Evolutionary conservation across 2,329 filamentous ascomycete genomes (phyloP).

Genomic region (Paraphaeosphaeria minitans): DNA sequence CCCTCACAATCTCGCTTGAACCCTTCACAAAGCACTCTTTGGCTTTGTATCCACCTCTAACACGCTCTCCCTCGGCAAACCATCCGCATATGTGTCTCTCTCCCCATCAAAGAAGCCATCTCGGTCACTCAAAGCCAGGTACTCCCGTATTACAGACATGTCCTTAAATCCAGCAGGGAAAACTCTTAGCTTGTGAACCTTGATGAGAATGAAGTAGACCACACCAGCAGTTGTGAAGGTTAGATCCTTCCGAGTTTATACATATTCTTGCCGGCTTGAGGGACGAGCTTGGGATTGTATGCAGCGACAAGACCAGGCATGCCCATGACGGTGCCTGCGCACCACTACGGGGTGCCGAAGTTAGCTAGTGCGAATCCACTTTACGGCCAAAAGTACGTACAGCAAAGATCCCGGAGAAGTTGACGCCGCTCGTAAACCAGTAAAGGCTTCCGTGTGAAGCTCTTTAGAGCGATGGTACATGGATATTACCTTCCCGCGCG

Average conservation of each 20-base stretch:
- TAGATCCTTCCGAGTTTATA: conserved; percentile 41
- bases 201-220: conserved; percentile 31
- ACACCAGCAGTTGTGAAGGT: conserved; percentile 36
- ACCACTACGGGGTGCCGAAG: conserved; percentile 22
- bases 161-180: conserved; percentile 28
- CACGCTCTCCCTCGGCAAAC: neutral
- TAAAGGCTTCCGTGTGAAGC: conserved; percentile 27
- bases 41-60: neutral
- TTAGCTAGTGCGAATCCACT: conserved; percentile 18
- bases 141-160: conserved; percentile 23
- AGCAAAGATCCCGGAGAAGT: conserved; percentile 39
- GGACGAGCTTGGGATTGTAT: conserved; percentile 39
- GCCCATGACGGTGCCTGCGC: conserved; percentile 35
- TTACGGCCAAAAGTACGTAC: conserved; percentile 25
- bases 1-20: neutral
- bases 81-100: conserved; percentile 16
- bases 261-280: conserved; percentile 39
- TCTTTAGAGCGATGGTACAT: conserved; percentile 47
- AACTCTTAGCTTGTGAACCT: conserved; percentile 23
- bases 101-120: conserved; percentile 40
- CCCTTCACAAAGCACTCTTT: neutral
- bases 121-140: conserved; percentile 31
- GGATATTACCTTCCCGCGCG: conserved; percentile 48
- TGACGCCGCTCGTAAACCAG: conserved; percentile 40
- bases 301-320: conserved; percentile 42